These are phyloP conservation scores for Scleroderma bovista DNA, from an alignment of 768 basidiomycete genomes.

Conservation along the genomic window DNA sequence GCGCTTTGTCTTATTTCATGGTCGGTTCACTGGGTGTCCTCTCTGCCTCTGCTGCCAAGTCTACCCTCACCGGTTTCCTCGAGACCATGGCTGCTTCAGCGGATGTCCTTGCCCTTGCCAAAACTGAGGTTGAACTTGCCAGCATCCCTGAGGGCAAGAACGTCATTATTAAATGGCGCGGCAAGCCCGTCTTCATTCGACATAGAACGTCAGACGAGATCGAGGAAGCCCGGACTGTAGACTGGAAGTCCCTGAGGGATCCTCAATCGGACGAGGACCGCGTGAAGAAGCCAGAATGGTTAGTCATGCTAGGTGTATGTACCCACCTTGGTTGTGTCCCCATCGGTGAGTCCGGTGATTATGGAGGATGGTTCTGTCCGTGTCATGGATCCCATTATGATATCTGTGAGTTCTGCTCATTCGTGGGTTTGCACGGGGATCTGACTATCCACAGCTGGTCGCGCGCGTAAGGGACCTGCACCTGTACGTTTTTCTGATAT, in stretches of 20 bases:
- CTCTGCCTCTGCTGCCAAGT: slow-evolving; percentile 92
- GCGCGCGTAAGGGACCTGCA: slow-evolving; percentile 93
- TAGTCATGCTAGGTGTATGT: slow-evolving; percentile 89
- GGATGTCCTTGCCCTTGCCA: slow-evolving; percentile 95
- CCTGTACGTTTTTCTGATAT: slow-evolving; percentile 52
- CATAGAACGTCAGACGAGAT: slow-evolving; percentile 92
- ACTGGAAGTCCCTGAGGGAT: slow-evolving; percentile 88
- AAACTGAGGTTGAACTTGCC: slow-evolving; percentile 90
- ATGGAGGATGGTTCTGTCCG: slow-evolving; percentile 98
- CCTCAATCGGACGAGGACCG: slow-evolving; percentile 87
- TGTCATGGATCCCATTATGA: slow-evolving; percentile 99
- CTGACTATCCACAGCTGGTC: slow-evolving; percentile 59
- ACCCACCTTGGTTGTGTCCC: slow-evolving; percentile 99
- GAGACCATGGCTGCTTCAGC: slow-evolving; percentile 96
- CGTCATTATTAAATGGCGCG: slow-evolving; percentile 97
- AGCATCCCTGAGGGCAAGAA: slow-evolving; percentile 97
- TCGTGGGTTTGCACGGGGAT: slow-evolving; percentile 4
- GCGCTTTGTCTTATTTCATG: slow-evolving; percentile 84
- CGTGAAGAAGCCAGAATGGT: slow-evolving; percentile 94
- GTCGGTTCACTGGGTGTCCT: slow-evolving; percentile 89
- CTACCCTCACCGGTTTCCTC: slow-evolving; percentile 88
- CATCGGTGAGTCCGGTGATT: slow-evolving; percentile 96
- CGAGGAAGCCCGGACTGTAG: slow-evolving; percentile 78
- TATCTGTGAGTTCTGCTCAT: slow-evolving; percentile 56
- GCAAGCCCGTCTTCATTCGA: slow-evolving; percentile 99